Conservation (phyloP, 495 filamentous ascomycete genomes). For the Neurospora intermedia region DNA sequence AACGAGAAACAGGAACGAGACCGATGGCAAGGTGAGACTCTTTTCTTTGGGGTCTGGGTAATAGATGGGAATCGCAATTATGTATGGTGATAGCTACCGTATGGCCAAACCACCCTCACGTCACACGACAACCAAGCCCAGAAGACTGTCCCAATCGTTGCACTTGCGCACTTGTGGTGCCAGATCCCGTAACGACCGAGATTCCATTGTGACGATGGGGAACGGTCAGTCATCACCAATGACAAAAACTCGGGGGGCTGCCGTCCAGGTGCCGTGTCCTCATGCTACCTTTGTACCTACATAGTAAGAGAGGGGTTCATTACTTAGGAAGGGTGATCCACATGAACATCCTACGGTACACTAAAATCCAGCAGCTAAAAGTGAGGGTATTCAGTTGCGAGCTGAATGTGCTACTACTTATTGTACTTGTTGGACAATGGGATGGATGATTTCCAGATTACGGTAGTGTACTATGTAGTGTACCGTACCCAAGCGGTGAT, state of each 20-base stretch:
- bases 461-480: background rate
- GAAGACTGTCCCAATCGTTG: background rate
- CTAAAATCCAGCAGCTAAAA: background rate
- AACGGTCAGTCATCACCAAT: background rate
- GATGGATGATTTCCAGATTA: too few species aligned
- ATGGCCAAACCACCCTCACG: background rate
- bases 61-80: too few species aligned
- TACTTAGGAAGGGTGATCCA: background rate
- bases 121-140: background rate
- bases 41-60: too few species aligned
- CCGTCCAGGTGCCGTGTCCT: background rate
- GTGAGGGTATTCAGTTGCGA: background rate
- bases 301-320: background rate
- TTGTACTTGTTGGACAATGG: too few species aligned
- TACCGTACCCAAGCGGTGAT: background rate
- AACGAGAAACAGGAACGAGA: too few species aligned
- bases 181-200: background rate
- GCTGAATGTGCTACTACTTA: background rate
- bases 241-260: background rate
- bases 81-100: background rate
- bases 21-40: too few species aligned
- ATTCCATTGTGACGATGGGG: background rate
- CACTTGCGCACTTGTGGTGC: background rate
- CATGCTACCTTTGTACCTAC: too few species aligned
- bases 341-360: background rate